Evolutionary conservation across 768 basidiomycete species (phyloP), one percentile per base, ranked within the genome.

Genomic region (Mycena polygramma): DNA sequence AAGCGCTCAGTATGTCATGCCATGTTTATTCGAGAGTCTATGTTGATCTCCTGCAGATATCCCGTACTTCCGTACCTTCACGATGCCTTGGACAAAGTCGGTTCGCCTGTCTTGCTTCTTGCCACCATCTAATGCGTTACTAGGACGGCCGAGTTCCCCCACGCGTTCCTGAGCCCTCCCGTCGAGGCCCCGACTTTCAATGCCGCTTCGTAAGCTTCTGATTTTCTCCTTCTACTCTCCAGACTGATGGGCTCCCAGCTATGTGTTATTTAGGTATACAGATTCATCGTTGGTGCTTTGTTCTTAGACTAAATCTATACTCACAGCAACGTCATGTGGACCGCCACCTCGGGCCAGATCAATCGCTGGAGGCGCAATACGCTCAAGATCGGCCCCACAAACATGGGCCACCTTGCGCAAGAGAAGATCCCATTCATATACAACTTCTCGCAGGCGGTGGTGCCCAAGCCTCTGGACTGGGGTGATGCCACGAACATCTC

Each of bases 401-500:
- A 91, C 69, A 89, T 92, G 87, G 85, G 87, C 5, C 85, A 88
- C 67, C 74, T 89, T 24, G 86, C 86, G 2, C 86, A 89, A 64
- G 85, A 86, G n/a, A 90, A 91, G 72, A 68, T 68, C 14, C 61
- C 68, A 0, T 89, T 90, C 71, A 84, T 91, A 46, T 92, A 92
- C 79, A 91, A 92, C 75, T 92, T 92, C 74, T 90, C 88, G n/a
- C 82, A 82, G 79, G 84, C 86, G 37, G 89, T 92, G 17, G 91
- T 92, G 2, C 88, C 90, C 1, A 90, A 90, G 75, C 91, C 91
- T n/a, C 79, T 91, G 15, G 91, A 92, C 74, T 92, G 90, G 90
- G 85, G 86, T 49, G 90, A 91, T 71, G 83, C 85, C 8, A 89
- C 84, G 7, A 81, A 79, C 19, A 79, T 89, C n/a, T 86, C 87